phyloP scores from a whole-genome alignment of 1,284 basidiomycete genomes.

The Puccinia coronata region DNA sequence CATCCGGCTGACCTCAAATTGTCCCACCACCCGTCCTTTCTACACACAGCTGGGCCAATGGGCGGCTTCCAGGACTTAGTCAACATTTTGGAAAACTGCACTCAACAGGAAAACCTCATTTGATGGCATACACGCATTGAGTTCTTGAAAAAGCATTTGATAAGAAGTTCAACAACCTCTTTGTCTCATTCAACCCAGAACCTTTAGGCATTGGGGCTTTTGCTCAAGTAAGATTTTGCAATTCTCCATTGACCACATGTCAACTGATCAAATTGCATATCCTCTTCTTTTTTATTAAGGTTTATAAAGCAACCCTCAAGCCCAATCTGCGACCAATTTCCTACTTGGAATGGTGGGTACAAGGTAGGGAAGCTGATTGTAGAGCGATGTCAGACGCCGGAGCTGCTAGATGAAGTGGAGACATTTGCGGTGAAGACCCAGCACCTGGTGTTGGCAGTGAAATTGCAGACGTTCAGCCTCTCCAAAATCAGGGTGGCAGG shows the following conservation, averaged over 20 bases:
- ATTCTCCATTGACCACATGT: no score
- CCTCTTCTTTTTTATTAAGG: slow-evolving; percentile 61
- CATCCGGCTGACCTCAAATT: background rate
- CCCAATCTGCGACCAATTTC: slow-evolving; percentile 76
- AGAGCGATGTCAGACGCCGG: slow-evolving; percentile 87
- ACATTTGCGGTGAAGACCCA: slow-evolving; percentile 97
- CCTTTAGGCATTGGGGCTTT: slow-evolving; percentile 98
- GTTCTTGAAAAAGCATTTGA: slow-evolving; percentile 84
- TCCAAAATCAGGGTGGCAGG: slow-evolving; percentile 95
- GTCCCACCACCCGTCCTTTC: slow-evolving; percentile 43
- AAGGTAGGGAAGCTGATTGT: slow-evolving; percentile 93
- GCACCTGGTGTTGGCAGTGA: slow-evolving; percentile 86
- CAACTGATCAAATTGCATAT: background rate
- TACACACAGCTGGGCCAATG: slow-evolving; percentile 84
- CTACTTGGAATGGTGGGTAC: slow-evolving; percentile 81
- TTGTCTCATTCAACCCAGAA: slow-evolving; percentile 80
- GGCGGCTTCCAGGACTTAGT: slow-evolving; percentile 94
- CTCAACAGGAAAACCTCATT: slow-evolving; percentile 82
- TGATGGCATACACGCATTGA: slow-evolving; percentile 74
- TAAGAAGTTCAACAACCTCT: slow-evolving; percentile 75
- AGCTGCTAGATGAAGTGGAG: slow-evolving; percentile 85
- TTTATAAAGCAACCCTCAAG: slow-evolving; percentile 81
- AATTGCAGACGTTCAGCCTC: slow-evolving; percentile 92
- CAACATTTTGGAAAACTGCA: slow-evolving; percentile 81
- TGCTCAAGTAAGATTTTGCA: slow-evolving; percentile 70